These are phyloP conservation scores for Fusarium buxicola DNA, from an alignment of 2,329 filamentous ascomycete genomes.

Conservation along the genomic window DNA sequence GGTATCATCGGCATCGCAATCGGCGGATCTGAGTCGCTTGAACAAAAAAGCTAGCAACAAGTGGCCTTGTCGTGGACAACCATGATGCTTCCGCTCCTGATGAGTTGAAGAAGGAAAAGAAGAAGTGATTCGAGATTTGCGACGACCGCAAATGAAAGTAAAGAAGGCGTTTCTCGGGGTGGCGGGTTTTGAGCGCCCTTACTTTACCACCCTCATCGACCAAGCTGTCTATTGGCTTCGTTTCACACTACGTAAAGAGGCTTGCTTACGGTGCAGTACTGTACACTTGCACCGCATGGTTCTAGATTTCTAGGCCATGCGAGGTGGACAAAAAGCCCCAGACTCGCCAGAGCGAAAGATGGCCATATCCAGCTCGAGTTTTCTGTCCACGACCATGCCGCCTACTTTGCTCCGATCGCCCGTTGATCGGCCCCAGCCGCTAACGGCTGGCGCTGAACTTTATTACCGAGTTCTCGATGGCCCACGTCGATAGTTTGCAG, in stretches of 20 bases:
- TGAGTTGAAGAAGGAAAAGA: not conserved
- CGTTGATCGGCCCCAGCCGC: constrained; percentile 1
- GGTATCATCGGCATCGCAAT: constrained; percentile 13
- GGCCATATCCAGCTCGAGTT: no score
- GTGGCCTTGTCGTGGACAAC: not conserved
- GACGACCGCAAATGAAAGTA: no score
- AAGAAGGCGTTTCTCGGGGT: not conserved
- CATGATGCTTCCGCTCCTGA: not conserved
- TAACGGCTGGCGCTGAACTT: constrained; percentile 9
- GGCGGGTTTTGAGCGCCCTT: not conserved
- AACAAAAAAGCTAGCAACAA: not conserved
- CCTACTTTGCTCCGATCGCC: not conserved
- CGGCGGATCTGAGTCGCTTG: not conserved
- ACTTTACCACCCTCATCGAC: not conserved
- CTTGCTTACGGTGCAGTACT: no score
- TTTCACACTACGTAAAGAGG: not conserved
- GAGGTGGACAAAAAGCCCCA: no score
- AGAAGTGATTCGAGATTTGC: no score
- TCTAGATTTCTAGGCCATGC: not conserved
- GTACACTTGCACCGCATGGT: not conserved
- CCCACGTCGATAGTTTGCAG: no score
- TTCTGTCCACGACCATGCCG: no score
- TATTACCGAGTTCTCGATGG: not conserved
- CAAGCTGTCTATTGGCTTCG: not conserved
- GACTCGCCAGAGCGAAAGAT: no score